Percentiles rank a stretch among this genome's conserved stretches.
phyloP scores from a whole-genome alignment of 495 filamentous ascomycete genomes.

The Penicillium flavigenum region DNA sequence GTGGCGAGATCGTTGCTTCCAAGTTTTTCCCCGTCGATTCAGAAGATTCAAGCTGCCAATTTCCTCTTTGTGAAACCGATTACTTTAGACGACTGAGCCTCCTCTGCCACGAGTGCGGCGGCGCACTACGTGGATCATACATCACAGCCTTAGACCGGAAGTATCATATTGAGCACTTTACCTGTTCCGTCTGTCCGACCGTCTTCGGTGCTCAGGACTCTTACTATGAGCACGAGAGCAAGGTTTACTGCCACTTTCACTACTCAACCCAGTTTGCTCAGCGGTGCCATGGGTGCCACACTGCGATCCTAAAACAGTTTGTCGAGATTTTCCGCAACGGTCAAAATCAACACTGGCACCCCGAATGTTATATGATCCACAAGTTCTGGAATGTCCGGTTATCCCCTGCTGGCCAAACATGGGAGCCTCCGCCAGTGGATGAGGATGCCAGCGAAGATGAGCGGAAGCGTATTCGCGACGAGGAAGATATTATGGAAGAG shows the following conservation, averaged over 20 bases:
- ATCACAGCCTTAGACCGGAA: conserved; percentile 97
- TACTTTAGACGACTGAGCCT: conserved; percentile 93
- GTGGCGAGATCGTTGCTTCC: conserved; percentile 90
- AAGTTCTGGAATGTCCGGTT: conserved; percentile 99
- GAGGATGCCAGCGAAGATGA: conserved; percentile 69
- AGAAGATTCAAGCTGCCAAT: conserved; percentile 78
- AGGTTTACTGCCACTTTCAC: conserved; percentile 98
- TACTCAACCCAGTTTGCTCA: conserved; percentile 98
- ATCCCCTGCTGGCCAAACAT: conserved; percentile 54
- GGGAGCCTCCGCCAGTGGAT: conserved; percentile 49
- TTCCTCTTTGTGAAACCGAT: conserved; percentile 95
- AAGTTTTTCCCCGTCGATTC: conserved; percentile 98
- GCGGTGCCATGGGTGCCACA: conserved; percentile 93
- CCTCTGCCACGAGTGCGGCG: conserved; percentile 87
- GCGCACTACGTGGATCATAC: conserved; percentile 93
- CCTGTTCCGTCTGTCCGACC: conserved; percentile 93
- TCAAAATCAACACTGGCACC: conserved; percentile 98
- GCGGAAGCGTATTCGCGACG: conserved; percentile 71
- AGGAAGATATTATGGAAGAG: conserved; percentile 93
- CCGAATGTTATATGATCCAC: conserved; percentile 99
- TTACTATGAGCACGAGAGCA: conserved; percentile 97
- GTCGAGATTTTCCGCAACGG: conserved; percentile 98
- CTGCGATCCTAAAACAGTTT: conserved; percentile 98
- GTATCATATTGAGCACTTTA: conserved; percentile 99
- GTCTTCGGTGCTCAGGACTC: conserved; percentile 97